A percentile compares a stretch with the other conserved stretches of the same genome.
Conservation (phyloP, 176 grass and related monocot species). For the Juncus effusus region DNA sequence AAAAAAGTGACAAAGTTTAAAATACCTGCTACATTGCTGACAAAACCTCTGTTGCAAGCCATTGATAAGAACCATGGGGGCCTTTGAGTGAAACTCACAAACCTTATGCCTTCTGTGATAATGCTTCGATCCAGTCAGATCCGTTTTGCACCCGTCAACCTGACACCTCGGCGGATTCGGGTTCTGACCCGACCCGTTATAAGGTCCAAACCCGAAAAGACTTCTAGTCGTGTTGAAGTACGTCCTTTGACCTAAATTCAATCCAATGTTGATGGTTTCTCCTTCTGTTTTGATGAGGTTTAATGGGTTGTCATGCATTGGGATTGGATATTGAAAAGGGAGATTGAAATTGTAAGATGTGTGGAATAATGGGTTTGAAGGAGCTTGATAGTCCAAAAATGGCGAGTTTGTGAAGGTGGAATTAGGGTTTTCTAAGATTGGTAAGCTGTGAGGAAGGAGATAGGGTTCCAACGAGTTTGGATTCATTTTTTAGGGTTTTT, state of each 20-base stretch:
- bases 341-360: slow-evolving; percentile 37
- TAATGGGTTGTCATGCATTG: slow-evolving; percentile 34
- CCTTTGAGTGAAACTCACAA: slow-evolving; percentile 97
- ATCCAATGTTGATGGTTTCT: slow-evolving; percentile 45
- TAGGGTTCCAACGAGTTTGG: slow-evolving; percentile 35
- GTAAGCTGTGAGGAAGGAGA: slow-evolving; percentile 31
- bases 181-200: slow-evolving; percentile 48
- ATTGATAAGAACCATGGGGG: slow-evolving; percentile 50
- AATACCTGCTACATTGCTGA: slow-evolving; percentile 95
- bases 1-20: not conserved
- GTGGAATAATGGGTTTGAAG: slow-evolving; percentile 41
- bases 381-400: slow-evolving; percentile 36
- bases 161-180: slow-evolving; percentile 70
- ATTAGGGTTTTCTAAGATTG: slow-evolving; percentile 23
- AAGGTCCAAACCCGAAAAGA: slow-evolving; percentile 49
- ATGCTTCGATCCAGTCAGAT: slow-evolving; percentile 85
- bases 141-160: slow-evolving; percentile 79
- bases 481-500: slow-evolving; percentile 13
- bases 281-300: slow-evolving; percentile 69
- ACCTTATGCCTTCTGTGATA: slow-evolving; percentile 98
- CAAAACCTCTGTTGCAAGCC: slow-evolving; percentile 92
- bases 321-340: slow-evolving; percentile 32
- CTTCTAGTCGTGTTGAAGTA: slow-evolving; percentile 74
- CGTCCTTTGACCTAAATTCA: slow-evolving; percentile 73
- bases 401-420: slow-evolving; percentile 20